Percentiles rank a stretch among this genome's conserved stretches.
Evolutionary conservation across 2,329 filamentous ascomycete genomes (phyloP).

Genomic region (Alternaria tenuissima): DNA sequence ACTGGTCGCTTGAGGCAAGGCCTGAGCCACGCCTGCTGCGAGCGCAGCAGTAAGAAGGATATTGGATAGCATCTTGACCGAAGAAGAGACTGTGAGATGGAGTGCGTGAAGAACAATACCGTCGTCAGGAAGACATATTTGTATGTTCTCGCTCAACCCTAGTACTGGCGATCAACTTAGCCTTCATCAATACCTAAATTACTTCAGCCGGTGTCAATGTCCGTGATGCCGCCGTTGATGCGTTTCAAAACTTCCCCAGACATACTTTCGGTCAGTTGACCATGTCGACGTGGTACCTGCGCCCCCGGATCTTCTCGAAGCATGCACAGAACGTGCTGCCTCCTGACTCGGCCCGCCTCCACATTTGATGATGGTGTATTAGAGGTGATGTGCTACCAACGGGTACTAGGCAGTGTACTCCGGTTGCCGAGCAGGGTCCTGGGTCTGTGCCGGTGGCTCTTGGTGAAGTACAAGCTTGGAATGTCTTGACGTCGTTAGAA

Average conservation of each 20-base stretch:
- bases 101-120: slow-evolving; percentile 4
- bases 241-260: slow-evolving; percentile 6
- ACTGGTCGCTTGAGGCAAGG: slow-evolving; percentile 32
- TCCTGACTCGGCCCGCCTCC: slow-evolving; percentile 17
- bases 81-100: slow-evolving; percentile 6
- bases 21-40: slow-evolving; percentile 33
- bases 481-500: slow-evolving; percentile 14
- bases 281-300: slow-evolving; percentile 23
- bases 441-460: slow-evolving; percentile 15
- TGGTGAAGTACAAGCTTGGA: slow-evolving; percentile 19
- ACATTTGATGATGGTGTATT: slow-evolving; percentile 25
- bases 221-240: slow-evolving; percentile 23
- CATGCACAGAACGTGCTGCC: slow-evolving; percentile 13
- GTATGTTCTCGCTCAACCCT: slow-evolving; percentile 15
- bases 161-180: slow-evolving; percentile 11
- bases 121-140: slow-evolving; percentile 21
- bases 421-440: slow-evolving; percentile 15
- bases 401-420: slow-evolving; percentile 24
- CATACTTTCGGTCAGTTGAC: slow-evolving; percentile 19
- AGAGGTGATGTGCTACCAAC: slow-evolving; percentile 5
- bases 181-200: slow-evolving; percentile 30
- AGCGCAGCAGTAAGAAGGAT: slow-evolving; percentile 26
- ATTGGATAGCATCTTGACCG: slow-evolving; percentile 29
- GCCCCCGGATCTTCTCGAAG: slow-evolving; percentile 23
- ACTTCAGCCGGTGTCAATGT: slow-evolving; percentile 24